These are phyloP conservation scores for Fusarium anthophilum DNA, from an alignment of 2,329 filamentous ascomycete genomes.

Conservation along the genomic window DNA sequence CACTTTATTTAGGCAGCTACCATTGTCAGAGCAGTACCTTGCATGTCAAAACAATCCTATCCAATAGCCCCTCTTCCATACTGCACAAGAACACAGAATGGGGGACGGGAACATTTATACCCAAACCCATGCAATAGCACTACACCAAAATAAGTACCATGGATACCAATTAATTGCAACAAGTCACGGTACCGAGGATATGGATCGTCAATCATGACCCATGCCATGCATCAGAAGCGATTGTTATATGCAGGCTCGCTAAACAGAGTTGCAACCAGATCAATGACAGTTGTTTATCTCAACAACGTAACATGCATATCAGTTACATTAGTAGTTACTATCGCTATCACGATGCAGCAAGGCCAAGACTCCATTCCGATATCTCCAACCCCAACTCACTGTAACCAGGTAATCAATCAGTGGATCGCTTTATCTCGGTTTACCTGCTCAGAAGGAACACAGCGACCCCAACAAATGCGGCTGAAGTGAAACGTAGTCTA, in stretches of 20 bases:
- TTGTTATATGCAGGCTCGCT: constrained; percentile 2
- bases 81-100: neutral
- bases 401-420: neutral
- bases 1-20: neutral
- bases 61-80: neutral
- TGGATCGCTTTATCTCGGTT: constrained; percentile 11
- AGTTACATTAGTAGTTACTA: neutral
- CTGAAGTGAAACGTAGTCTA: constrained; percentile 1
- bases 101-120: neutral
- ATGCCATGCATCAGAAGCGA: neutral
- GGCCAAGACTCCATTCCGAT: neutral
- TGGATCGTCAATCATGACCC: neutral
- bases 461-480: neutral
- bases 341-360: neutral
- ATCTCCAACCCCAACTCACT: neutral
- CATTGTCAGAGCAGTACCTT: neutral
- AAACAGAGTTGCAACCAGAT: neutral
- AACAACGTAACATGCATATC: neutral
- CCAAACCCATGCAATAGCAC: neutral
- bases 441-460: neutral
- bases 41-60: neutral
- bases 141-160: neutral
- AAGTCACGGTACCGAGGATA: neutral
- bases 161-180: neutral
- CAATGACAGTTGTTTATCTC: neutral